Conservation (phyloP, 2,329 filamentous ascomycete species). For the Onygenales sp. region DNA sequence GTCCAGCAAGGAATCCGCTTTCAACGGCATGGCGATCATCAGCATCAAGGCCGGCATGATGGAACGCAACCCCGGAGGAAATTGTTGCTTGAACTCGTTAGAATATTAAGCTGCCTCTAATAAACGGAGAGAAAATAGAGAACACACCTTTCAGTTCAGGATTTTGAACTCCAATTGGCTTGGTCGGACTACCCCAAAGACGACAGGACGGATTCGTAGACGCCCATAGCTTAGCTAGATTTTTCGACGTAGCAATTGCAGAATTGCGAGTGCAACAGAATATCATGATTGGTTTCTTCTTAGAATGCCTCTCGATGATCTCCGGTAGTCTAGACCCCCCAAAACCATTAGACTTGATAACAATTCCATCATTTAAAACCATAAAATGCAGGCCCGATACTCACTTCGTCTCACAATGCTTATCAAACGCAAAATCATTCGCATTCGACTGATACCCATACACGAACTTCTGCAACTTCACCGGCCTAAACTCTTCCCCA, state of each 20-base stretch:
- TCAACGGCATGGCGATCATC: slow-evolving; percentile 60
- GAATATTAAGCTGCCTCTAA: neutral
- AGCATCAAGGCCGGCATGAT: slow-evolving; percentile 65
- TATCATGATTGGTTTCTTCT: slow-evolving; percentile 67
- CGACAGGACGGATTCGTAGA: slow-evolving; percentile 41
- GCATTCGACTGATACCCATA: slow-evolving; percentile 55
- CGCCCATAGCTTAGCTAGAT: slow-evolving; percentile 58
- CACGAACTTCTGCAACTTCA: slow-evolving; percentile 66
- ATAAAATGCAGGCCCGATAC: slow-evolving; percentile 9
- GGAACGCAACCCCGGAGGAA: slow-evolving; percentile 61
- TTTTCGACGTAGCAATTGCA: slow-evolving; percentile 56
- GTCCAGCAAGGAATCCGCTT: slow-evolving; percentile 55
- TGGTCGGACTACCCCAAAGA: slow-evolving; percentile 54
- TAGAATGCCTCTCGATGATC: slow-evolving; percentile 57
- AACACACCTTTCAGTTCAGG: slow-evolving; percentile 49
- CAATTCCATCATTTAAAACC: slow-evolving; percentile 2
- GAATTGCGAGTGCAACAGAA: slow-evolving; percentile 74
- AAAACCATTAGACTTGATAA: neutral
- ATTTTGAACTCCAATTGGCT: slow-evolving; percentile 43
- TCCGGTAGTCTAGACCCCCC: slow-evolving; percentile 47
- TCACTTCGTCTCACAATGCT: slow-evolving; percentile 52
- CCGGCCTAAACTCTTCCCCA: slow-evolving; percentile 70
- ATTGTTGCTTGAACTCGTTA: slow-evolving; percentile 31
- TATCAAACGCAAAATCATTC: slow-evolving; percentile 74
- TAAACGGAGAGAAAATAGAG: slow-evolving; percentile 20